These are phyloP conservation scores for Exophiala calicioides DNA, from an alignment of 2,329 filamentous ascomycete species.

Conservation along the genomic window DNA sequence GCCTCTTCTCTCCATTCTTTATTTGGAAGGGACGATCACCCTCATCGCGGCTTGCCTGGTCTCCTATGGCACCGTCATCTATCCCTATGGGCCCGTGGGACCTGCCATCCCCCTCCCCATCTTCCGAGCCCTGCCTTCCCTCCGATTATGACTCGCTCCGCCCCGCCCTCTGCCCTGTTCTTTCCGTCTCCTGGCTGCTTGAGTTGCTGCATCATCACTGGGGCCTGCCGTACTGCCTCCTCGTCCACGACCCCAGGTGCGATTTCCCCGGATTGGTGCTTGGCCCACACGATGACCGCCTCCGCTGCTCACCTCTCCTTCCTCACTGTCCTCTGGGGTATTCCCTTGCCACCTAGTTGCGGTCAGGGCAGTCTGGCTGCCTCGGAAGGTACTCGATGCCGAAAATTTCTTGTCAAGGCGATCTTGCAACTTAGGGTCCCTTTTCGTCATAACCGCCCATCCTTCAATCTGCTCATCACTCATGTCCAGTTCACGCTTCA, in stretches of 20 bases:
- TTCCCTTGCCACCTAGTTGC: conserved; percentile 28
- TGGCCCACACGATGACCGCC: conserved; percentile 20
- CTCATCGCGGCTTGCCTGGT: too few relatives aligned
- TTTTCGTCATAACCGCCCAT: conserved; percentile 82
- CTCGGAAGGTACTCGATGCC: conserved; percentile 11
- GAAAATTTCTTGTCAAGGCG: conserved; percentile 68
- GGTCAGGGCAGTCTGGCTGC: conserved; percentile 26
- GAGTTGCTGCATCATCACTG: conserved; percentile 26
- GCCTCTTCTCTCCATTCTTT: neutral
- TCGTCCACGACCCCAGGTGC: conserved; percentile 17
- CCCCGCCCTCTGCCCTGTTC: conserved; percentile 31
- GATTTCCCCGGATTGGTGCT: conserved; percentile 15
- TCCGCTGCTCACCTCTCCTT: conserved; percentile 12
- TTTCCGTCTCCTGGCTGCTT: conserved; percentile 29
- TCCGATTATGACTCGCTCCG: conserved; percentile 29
- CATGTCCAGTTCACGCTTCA: conserved; percentile 80
- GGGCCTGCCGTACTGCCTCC: conserved; percentile 29
- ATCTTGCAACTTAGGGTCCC: conserved; percentile 68
- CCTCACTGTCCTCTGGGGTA: conserved; percentile 27
- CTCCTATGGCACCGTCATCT: too few relatives aligned
- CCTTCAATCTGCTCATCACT: conserved; percentile 93
- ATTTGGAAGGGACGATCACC: too few relatives aligned
- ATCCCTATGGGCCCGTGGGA: too few relatives aligned
- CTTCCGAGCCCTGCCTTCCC: conserved; percentile 32
- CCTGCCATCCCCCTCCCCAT: conserved; percentile 31